Evolutionary conservation across 768 basidiomycete species (phyloP), one percentile per base, ranked within the genome.

Genomic region (Saitozyma sp.): DNA sequence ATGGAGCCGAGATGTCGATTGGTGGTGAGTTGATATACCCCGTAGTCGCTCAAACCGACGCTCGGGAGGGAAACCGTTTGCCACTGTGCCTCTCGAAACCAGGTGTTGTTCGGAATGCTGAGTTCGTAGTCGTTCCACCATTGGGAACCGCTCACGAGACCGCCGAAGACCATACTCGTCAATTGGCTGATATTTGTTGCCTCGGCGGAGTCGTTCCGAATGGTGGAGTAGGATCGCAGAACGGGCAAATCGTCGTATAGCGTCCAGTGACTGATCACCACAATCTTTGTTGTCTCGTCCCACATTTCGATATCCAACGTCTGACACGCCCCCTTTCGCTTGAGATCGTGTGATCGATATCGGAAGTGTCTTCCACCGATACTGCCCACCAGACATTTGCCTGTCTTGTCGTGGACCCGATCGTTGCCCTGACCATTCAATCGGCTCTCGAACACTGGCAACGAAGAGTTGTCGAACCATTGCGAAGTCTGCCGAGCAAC

Each of bases 71-170:
- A 37, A 10, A 10, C 9, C 8, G 8, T 40, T 11, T 55, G 20
- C 54, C 54, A 55, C 19, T 55, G 54, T 10, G 54, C 54, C 38
- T 55, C 54, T 37, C 54, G 14, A 37, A 55, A 55, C 54, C 54
- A 55, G 14, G 54, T 11, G 39, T 55, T 55, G 39, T 19, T 8
- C 9, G 54, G 16, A 11, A 16, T 13, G 54, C 14, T 17, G 8
- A 55, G 20, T 14, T 16, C 37, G 54, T 55, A 55, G 13, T 55
- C 39, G 20, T 55, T 16, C 54, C 54, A 55, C 54, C 54, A 55
- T 10, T 10, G 9, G 14, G 54, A 37, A 8, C 20, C 11, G 10
- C 11, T 11, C 13, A 11, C 38, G 14, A 55, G 19, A 11, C 11
- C 20, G 8, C 20, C 20, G 37, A 55, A 9, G 9, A 40, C 38